Evolutionary conservation across 345 rosid genomes (phyloP).

Genomic region (Euphorbia tirucalli): DNA sequence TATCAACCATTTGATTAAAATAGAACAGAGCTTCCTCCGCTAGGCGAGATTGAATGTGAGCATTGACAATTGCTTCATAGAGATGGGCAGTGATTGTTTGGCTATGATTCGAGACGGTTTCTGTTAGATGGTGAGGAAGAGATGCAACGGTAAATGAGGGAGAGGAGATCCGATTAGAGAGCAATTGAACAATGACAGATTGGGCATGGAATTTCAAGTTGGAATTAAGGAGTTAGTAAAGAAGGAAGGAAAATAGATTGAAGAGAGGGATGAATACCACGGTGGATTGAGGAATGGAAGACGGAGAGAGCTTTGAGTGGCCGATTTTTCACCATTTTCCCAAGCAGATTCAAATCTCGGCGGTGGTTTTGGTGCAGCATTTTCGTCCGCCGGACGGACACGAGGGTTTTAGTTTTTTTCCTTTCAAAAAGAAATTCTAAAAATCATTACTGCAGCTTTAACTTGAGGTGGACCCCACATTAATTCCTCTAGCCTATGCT

Average conservation of each 20-base stretch:
- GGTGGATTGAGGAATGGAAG: constrained; percentile 35
- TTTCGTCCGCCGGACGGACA: not conserved
- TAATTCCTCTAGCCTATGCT: not conserved
- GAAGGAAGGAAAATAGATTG: constrained; percentile 46
- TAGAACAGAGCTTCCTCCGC: constrained; percentile 40
- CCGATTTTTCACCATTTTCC: constrained; percentile 51
- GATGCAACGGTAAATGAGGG: constrained; percentile 43
- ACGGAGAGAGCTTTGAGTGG: constrained; percentile 48
- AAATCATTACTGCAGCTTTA: not conserved
- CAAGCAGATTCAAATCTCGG: constrained; percentile 28
- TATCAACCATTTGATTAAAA: constrained; percentile 48
- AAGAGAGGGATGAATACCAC: constrained; percentile 45
- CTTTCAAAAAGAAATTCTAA: too few relatives aligned
- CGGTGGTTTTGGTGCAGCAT: constrained; percentile 7
- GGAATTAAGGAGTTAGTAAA: constrained; percentile 42
- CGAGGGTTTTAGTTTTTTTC: not conserved
- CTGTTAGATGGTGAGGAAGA: constrained; percentile 39
- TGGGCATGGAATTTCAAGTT: constrained; percentile 43
- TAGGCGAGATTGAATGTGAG: constrained; percentile 44
- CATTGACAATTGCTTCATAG: constrained; percentile 48
- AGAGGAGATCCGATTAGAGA: constrained; percentile 48
- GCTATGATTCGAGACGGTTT: constrained; percentile 13
- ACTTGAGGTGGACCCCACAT: constrained; percentile 4
- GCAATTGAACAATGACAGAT: constrained; percentile 42
- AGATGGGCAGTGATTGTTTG: constrained; percentile 28